Conservation (phyloP, 2,329 filamentous ascomycete species). For the Fusarium solani-melongenae region DNA sequence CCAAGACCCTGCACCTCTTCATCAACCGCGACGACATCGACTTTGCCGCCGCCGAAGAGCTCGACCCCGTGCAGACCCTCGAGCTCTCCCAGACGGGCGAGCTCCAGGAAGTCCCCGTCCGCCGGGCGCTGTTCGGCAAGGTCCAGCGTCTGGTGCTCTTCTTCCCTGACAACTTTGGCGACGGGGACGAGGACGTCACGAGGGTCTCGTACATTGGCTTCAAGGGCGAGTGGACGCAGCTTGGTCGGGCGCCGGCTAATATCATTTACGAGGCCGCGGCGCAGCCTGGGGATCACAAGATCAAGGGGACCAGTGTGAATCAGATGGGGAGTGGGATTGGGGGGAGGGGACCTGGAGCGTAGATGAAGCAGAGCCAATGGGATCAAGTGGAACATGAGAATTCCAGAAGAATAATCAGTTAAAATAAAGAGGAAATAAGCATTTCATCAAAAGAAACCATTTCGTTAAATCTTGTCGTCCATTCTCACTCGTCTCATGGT, state of each 20-base stretch:
- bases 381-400: background rate
- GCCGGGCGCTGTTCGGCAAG: conserved; percentile 87
- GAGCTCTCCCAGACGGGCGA: conserved; percentile 82
- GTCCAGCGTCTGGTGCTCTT: conserved; percentile 88
- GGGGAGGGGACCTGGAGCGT: conserved; percentile 51
- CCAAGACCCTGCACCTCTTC: conserved; percentile 86
- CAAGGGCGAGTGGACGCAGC: conserved; percentile 91
- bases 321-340: conserved; percentile 67
- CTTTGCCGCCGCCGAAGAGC: conserved; percentile 79
- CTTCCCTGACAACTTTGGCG: conserved; percentile 89
- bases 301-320: conserved; percentile 67
- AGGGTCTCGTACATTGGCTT: conserved; percentile 87
- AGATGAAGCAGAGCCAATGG: background rate
- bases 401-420: background rate
- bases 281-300: conserved; percentile 86
- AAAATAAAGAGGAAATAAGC: background rate
- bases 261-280: conserved; percentile 95
- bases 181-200: conserved; percentile 83
- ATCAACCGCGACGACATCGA: conserved; percentile 89
- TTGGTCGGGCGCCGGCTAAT: conserved; percentile 77
- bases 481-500: background rate
- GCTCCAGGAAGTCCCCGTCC: conserved; percentile 88
- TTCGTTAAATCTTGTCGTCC: background rate
- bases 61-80: conserved; percentile 78
- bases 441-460: background rate